phyloP scores from a whole-genome alignment of 495 filamentous ascomycete genomes.

The Aspergillus homomorphus region DNA sequence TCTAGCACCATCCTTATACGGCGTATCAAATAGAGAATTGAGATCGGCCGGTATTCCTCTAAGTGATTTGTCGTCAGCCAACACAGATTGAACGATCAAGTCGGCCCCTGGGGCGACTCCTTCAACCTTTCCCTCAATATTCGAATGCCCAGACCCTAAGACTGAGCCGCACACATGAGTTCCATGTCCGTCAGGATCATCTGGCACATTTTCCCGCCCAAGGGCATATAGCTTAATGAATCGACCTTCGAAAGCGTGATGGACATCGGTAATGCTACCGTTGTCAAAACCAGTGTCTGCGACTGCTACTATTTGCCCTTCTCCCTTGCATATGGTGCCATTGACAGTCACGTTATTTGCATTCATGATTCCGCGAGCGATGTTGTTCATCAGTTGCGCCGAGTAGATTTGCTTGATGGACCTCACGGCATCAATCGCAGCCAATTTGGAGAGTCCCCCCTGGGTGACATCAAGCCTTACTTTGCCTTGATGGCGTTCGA shows the following conservation, averaged over 20 bases:
- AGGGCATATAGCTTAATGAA: constrained; percentile 3
- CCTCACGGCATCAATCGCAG: constrained; percentile 6
- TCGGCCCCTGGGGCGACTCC: not conserved
- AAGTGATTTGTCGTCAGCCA: not conserved
- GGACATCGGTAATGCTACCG: not conserved
- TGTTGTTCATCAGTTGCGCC: not conserved
- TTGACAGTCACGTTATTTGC: not conserved
- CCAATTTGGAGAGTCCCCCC: too few relatives aligned
- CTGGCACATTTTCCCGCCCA: not conserved
- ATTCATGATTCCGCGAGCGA: not conserved
- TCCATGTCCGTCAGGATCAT: constrained; percentile 8
- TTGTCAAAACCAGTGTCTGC: constrained; percentile 8
- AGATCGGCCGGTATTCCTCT: constrained; percentile 4
- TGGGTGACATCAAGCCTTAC: too few relatives aligned
- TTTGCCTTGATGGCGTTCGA: too few relatives aligned
- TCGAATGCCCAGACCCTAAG: constrained; percentile 3
- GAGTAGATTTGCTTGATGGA: constrained; percentile 2
- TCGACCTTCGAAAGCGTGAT: not conserved
- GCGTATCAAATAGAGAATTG: not conserved
- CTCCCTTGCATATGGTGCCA: not conserved
- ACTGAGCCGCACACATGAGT: constrained; percentile 11
- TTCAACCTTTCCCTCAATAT: not conserved
- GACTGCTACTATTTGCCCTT: constrained; percentile 7
- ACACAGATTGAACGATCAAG: constrained; percentile 1
- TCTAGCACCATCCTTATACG: constrained; percentile 3